Base-by-base conservation (phyloP, 371 early-diverging fungal genomes). In the Amoeboaphelidium protococcarum region DNA sequence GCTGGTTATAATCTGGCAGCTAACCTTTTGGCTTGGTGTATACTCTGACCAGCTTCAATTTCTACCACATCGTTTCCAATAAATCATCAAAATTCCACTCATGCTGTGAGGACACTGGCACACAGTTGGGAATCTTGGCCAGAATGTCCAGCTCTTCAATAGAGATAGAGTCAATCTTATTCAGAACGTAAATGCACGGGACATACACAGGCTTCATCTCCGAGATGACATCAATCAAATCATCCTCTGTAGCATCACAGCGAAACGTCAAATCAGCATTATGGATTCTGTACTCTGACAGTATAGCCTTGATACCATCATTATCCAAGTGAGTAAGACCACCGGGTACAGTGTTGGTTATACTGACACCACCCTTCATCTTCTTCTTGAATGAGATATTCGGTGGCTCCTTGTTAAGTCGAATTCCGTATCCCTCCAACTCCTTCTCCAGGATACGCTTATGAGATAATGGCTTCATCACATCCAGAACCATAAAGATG, bases 81-180 rank as follows among this genome's bases (percentile, higher is more conserved):
- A 98, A 62, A 52, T 90, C 91, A 61, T 99, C 99, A 74, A 96
- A 94, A 56, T 98, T 99, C 98, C 98, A 98, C 54, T 79, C 94
- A 56, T 92, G 86, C 60, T 96, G 84, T 13, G 95, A 81, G 51
- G 82, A 84, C 52, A 99, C 79, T 42, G 98, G 97, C 27, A 96
- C 83, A 26, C 91, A 82, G 58, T 99, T 89, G 4, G 96, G 98
- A 58, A 96, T 91, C 69, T 84, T 82, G 70, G 47, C 19, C 3
- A 42, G n/a, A 2, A 44, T 58, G 56, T 95, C 86, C 6, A 99
- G 73, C 61, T 95, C 94, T 63, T 98, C 96, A 53, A 96, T 73
- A 22, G 85, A 78, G 45, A 99, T 85, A 59, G 78, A 76, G 62
- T 99, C 99, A 47, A 98, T 85, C 72, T 99, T 99, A 75, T 99